These are phyloP conservation scores for Fusarium bulbicola DNA, from an alignment of 2,329 filamentous ascomycete species.

Conservation along the genomic window DNA sequence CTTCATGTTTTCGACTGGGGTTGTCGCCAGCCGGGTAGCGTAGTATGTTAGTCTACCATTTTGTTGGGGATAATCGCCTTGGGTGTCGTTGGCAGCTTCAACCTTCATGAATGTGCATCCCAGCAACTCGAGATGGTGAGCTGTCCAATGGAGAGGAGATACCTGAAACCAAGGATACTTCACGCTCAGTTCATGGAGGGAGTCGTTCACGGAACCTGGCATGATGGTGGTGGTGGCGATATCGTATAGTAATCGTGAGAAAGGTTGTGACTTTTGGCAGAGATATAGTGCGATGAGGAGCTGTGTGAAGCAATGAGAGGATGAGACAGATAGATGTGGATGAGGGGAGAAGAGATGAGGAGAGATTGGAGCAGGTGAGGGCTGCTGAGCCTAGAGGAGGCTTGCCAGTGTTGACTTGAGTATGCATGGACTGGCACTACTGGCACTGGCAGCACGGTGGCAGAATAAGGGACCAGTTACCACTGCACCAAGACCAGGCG, in stretches of 20 bases:
- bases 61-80: not conserved
- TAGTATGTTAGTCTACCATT: not conserved
- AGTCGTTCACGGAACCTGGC: accelerated
- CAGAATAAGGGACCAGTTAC: not conserved
- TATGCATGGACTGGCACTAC: not conserved
- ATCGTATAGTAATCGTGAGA: not conserved
- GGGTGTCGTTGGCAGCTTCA: not conserved
- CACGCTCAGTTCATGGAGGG: not conserved
- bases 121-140: not conserved
- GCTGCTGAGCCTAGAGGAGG: not conserved
- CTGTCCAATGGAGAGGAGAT: not conserved
- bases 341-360: not conserved
- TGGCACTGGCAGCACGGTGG: not conserved
- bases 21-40: not conserved
- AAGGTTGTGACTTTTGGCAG: not conserved
- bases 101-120: not conserved
- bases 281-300: too few species aligned
- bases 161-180: not conserved
- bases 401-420: not conserved
- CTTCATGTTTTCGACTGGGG: not conserved
- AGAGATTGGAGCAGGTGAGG: accelerated
- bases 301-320: not conserved
- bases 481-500: not conserved
- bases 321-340: too few species aligned
- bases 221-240: not conserved